These are phyloP conservation scores for Luffa acutangula DNA, from an alignment of 306 rosid species.

Conservation along the genomic window DNA sequence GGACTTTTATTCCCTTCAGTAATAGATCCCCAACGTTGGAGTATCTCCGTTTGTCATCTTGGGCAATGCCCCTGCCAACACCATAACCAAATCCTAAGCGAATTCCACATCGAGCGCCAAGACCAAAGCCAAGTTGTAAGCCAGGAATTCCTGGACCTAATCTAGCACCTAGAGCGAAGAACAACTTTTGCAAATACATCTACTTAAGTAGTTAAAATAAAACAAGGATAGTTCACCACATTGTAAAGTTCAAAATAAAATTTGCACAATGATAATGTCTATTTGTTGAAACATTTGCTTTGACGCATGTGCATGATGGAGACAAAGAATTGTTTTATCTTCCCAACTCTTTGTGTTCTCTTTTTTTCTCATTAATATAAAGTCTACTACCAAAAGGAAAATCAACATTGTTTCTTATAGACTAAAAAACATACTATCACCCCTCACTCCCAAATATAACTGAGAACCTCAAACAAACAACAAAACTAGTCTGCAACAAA, in stretches of 20 bases:
- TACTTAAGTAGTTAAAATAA: not conserved
- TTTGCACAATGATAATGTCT: not conserved
- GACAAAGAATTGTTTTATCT: not conserved
- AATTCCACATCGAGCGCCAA: slow-evolving; percentile 88
- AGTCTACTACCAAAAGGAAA: not conserved
- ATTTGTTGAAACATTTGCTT: not conserved
- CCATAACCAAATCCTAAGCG: slow-evolving; percentile 93
- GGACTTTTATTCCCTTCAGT: too few relatives aligned
- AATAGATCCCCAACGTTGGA: slow-evolving; percentile 59
- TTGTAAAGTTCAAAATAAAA: not conserved
- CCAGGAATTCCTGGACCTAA: slow-evolving; percentile 91
- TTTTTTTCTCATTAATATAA: not conserved
- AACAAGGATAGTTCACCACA: not conserved
- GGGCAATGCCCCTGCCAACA: slow-evolving; percentile 73
- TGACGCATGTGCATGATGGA: not conserved
- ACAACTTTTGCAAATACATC: not conserved
- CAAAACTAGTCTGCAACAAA: too few relatives aligned
- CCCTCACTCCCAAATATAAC: too few relatives aligned
- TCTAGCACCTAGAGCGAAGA: slow-evolving; percentile 53
- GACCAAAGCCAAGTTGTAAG: slow-evolving; percentile 61
- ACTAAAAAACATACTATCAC: too few relatives aligned
- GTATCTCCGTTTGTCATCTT: slow-evolving; percentile 49
- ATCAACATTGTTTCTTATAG: too few relatives aligned
- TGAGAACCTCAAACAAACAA: too few relatives aligned
- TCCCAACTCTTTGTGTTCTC: not conserved